A percentile compares a stretch with the other conserved stretches of the same genome.
phyloP scores from a whole-genome alignment of 495 filamentous ascomycete species.

The Pyronema domesticum region DNA sequence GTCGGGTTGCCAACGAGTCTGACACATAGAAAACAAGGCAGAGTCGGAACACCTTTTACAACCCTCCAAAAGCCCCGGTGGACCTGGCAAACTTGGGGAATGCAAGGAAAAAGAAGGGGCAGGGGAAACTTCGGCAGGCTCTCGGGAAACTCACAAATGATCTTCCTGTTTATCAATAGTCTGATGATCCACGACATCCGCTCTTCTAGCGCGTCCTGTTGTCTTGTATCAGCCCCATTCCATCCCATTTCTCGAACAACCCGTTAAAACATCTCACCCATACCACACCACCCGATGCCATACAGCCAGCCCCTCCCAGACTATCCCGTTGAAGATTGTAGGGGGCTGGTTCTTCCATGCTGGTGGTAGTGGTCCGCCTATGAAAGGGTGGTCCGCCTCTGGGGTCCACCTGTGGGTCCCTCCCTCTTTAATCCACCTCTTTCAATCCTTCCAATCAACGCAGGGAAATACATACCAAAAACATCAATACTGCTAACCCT shows the following conservation, averaged over 20 bases:
- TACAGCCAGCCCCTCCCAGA: too few relatives aligned
- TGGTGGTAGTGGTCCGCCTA: too few relatives aligned
- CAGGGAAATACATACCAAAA: constrained; percentile 34
- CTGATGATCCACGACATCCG: constrained; percentile 63
- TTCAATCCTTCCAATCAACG: too few relatives aligned
- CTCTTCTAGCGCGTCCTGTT: constrained; percentile 31
- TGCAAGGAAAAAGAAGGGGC: background rate
- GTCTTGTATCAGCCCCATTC: background rate
- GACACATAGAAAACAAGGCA: background rate
- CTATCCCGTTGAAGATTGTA: too few relatives aligned
- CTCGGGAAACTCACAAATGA: constrained; percentile 41
- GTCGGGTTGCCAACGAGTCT: background rate
- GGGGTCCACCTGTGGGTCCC: too few relatives aligned
- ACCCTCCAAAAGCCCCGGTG: too few relatives aligned
- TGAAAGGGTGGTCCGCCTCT: background rate
- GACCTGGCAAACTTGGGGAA: background rate
- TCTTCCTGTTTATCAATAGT: constrained; percentile 84
- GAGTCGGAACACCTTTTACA: background rate
- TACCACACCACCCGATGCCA: too few relatives aligned
- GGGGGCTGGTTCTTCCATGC: too few relatives aligned
- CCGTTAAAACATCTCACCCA: too few relatives aligned
- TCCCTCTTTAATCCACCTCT: too few relatives aligned
- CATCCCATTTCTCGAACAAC: too few relatives aligned
- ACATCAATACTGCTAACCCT: constrained; percentile 49
- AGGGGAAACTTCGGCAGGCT: background rate